phyloP scores from a whole-genome alignment of 257 asterid genomes.

The Lavandula angustifolia region DNA sequence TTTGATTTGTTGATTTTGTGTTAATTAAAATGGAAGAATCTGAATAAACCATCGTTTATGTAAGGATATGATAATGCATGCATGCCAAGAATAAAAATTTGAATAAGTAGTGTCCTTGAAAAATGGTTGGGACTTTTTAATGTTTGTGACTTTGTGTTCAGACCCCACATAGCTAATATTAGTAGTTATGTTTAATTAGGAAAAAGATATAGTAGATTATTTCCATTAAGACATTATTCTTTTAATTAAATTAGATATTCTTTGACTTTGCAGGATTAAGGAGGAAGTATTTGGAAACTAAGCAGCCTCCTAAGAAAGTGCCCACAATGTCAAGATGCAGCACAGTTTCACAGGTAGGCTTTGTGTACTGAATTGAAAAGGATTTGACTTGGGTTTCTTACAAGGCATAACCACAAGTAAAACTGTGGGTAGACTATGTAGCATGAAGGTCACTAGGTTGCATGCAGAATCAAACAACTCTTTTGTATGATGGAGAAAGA shows the following conservation, averaged over 20 bases:
- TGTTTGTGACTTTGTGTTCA: too few relatives aligned
- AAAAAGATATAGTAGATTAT: not conserved
- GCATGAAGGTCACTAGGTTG: slow-evolving; percentile 33
- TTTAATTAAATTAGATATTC: slow-evolving; percentile 2
- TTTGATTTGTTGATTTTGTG: not conserved
- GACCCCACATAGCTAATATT: too few relatives aligned
- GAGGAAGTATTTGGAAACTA: slow-evolving; percentile 36
- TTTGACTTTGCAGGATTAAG: slow-evolving; percentile 42
- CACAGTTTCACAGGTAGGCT: slow-evolving; percentile 45
- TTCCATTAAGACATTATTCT: slow-evolving; percentile 3
- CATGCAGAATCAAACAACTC: slow-evolving; percentile 11
- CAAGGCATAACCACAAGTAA: slow-evolving; percentile 26
- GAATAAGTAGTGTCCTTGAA: too few relatives aligned
- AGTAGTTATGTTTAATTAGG: too few relatives aligned
- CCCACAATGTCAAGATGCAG: slow-evolving; percentile 34
- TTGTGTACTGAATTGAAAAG: not conserved
- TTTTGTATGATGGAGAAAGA: slow-evolving; percentile 49
- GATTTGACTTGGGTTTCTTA: slow-evolving; percentile 29
- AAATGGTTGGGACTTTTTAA: too few relatives aligned
- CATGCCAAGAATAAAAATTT: too few relatives aligned
- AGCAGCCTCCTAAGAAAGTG: slow-evolving; percentile 37
- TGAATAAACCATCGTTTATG: too few relatives aligned
- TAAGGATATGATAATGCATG: too few relatives aligned
- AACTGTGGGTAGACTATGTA: slow-evolving; percentile 31
- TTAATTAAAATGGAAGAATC: too few relatives aligned